Evolutionary conservation across 2,329 filamentous ascomycete genomes (phyloP), one percentile per base, ranked within the genome.

Genomic region (Phialophora macrospora): DNA sequence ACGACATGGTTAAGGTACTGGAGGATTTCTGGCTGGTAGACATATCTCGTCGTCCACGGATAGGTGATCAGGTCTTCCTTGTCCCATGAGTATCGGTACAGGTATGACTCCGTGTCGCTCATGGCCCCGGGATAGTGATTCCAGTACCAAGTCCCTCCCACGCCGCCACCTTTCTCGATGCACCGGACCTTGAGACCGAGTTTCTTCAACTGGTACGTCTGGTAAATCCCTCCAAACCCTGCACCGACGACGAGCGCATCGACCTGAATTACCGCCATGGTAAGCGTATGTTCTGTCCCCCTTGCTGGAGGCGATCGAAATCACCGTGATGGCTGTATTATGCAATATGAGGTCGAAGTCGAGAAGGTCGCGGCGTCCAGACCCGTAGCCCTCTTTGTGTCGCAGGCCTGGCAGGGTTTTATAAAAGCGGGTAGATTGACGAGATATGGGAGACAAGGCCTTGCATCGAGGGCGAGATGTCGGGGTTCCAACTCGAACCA

Each of bases 121-220:
- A 51, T 63, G 6, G 81, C 81, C 2, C 81, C 77, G 2, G 76
- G 76, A 70, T 77, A 78, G 51, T 72, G 69, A 57, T 74, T 75
- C 74, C 75, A 76, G 65, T 75, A 75, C 76, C 76, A 78, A 9
- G 76, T 74, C 17, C 76, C 76, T 14, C 65, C 65, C 0, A 80
- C 72, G 55, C 81, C 80, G 4, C 77, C 77, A 4, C 80, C 85
- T 0, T 82, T 81, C 65, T 87, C 85, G 66, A 82, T 82, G n/a
- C 85, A 76, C 28, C 79, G 77, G 1, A 78, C 74, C 9, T 80
- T 81, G 24, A 81, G 73, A 1, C 84, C 84, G 5, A 78, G 76
- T 12, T 85, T 80, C 1, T 82, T 80, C 9, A 85, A 78, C 0
- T 79, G 79, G 67, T 85, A 81, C 30, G 85, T 79, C 75, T 80